Percentiles rank a stretch among this genome's conserved stretches.
These are phyloP conservation scores for Glomus cerebriforme DNA, from an alignment of 192 early-diverging fungal genomes.

Conservation along the genomic window DNA sequence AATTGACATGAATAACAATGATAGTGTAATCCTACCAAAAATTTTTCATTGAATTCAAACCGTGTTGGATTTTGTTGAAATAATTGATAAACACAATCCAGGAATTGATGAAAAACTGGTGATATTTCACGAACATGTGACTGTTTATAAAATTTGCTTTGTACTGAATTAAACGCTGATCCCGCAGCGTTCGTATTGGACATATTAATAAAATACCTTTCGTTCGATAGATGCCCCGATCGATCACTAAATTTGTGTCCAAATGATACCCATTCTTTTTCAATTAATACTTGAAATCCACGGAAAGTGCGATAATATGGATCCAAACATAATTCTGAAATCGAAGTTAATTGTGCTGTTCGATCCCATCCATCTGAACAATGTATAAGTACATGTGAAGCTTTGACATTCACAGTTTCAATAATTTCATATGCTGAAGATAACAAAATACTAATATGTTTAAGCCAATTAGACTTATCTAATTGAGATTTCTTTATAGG, in stretches of 20 bases:
- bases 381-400: constrained; percentile 90
- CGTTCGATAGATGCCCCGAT: constrained; percentile 85
- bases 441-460: constrained; percentile 81
- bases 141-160: constrained; percentile 58
- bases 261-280: constrained; percentile 98
- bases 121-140: constrained; percentile 79
- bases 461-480: constrained; percentile 83
- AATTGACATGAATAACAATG: constrained; percentile 91
- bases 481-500: constrained; percentile 56
- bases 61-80: constrained; percentile 83
- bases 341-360: constrained; percentile 89
- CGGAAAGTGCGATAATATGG: constrained; percentile 94
- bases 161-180: constrained; percentile 61
- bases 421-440: constrained; percentile 82
- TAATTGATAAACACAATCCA: constrained; percentile 95
- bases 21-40: constrained; percentile 81
- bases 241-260: constrained; percentile 95
- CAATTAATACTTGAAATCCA: constrained; percentile 88
- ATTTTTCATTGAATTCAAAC: constrained; percentile 90
- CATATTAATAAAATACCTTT: constrained; percentile 64
- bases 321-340: constrained; percentile 90
- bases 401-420: constrained; percentile 70
- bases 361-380: constrained; percentile 99
- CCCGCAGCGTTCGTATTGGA: constrained; percentile 55
- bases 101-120: constrained; percentile 96